phyloP scores from a whole-genome alignment of 345 rosid genomes.

The Brassica nigra region DNA sequence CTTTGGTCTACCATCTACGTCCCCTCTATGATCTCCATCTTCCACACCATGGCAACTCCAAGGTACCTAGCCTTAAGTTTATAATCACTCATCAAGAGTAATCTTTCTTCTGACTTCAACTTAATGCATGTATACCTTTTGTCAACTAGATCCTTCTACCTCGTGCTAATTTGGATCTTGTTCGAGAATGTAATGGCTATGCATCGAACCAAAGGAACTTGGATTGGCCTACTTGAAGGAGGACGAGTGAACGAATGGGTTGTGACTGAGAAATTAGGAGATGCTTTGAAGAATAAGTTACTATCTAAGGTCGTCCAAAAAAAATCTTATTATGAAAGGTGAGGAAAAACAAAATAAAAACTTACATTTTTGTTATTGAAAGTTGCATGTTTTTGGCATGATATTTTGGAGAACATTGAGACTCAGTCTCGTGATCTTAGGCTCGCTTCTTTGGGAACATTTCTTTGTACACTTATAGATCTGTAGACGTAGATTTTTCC shows the following conservation, averaged over 20 bases:
- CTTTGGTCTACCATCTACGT: constrained; percentile 37
- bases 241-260: constrained; percentile 94
- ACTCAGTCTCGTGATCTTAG: neutral
- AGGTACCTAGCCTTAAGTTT: constrained; percentile 11
- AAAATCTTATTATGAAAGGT: constrained; percentile 44
- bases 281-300: constrained; percentile 50
- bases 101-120: neutral
- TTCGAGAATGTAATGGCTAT: constrained; percentile 64
- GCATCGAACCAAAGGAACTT: constrained; percentile 62
- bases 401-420: neutral
- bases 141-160: constrained; percentile 51
- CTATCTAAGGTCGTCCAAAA: constrained; percentile 32
- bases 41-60: constrained; percentile 39
- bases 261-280: constrained; percentile 87
- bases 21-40: constrained; percentile 35
- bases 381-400: neutral
- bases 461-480: neutral
- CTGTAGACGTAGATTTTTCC: neutral
- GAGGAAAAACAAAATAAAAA: constrained; percentile 14
- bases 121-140: neutral
- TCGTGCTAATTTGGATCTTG: constrained; percentile 54
- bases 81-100: neutral
- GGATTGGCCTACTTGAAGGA: constrained; percentile 72
- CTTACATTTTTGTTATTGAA: neutral
- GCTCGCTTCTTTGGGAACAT: neutral